Percentiles rank a stretch among this genome's conserved stretches.
Evolutionary conservation across 352 stramenopile species (phyloP).

Genomic region (Globisporangium splendens): DNA sequence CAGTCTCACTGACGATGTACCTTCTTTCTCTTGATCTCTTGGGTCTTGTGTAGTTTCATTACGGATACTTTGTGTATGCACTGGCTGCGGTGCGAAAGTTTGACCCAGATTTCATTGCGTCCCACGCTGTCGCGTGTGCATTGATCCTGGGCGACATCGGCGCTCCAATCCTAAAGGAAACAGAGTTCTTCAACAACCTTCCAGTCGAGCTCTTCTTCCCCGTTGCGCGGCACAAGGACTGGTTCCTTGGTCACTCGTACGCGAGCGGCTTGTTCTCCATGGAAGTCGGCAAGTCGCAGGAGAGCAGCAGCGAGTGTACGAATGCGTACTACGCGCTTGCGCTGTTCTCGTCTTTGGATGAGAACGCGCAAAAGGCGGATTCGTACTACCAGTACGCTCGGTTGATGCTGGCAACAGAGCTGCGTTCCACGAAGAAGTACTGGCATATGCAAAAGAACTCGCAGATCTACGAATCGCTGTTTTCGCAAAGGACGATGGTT

Average conservation of each 20-base stretch:
- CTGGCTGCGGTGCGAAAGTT: slow-evolving; percentile 74
- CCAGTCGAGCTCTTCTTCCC: slow-evolving; percentile 71
- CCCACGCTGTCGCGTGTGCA: slow-evolving; percentile 43
- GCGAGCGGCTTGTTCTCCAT: slow-evolving; percentile 94
- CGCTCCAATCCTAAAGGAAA: slow-evolving; percentile 39
- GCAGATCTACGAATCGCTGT: slow-evolving; percentile 70
- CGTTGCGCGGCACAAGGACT: slow-evolving; percentile 92
- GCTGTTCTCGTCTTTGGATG: slow-evolving; percentile 75
- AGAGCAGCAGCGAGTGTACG: slow-evolving; percentile 93
- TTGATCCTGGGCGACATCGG: slow-evolving; percentile 74
- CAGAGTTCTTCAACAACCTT: slow-evolving; percentile 51
- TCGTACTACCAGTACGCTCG: slow-evolving; percentile 86
- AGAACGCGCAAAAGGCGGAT: slow-evolving; percentile 22
- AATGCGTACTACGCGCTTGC: slow-evolving; percentile 96
- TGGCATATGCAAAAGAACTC: slow-evolving; percentile 92
- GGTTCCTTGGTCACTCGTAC: slow-evolving; percentile 96
- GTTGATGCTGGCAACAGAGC: slow-evolving; percentile 90
- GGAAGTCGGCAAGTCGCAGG: slow-evolving; percentile 93
- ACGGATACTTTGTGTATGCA: slow-evolving; percentile 91
- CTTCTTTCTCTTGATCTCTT: slow-evolving; percentile 1
- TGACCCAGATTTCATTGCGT: slow-evolving; percentile 64
- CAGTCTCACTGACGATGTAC: neutral
- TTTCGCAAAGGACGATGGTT: slow-evolving; percentile 76
- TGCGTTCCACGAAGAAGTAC: slow-evolving; percentile 93
- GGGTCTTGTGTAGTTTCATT: slow-evolving; percentile 87